These are phyloP conservation scores for Gautieria morchelliformis DNA, from an alignment of 768 basidiomycete species.

Conservation along the genomic window DNA sequence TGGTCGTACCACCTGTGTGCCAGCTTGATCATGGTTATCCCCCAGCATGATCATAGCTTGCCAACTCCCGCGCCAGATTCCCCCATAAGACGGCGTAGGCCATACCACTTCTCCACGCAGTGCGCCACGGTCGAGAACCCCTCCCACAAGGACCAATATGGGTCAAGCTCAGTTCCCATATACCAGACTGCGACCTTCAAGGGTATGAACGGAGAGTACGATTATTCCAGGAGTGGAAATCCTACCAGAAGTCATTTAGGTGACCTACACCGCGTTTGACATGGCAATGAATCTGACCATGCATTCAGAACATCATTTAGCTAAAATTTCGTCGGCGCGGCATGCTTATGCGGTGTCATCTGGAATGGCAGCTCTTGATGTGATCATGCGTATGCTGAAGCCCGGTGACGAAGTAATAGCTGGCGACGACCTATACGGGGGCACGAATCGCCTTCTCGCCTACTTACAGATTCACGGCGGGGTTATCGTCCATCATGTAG, in stretches of 20 bases:
- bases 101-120: conserved; percentile 82
- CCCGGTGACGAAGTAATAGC: conserved; percentile 95
- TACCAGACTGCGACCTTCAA: conserved; percentile 99
- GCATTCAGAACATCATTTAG: conserved; percentile 82
- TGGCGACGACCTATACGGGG: conserved; percentile 95
- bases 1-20: not conserved
- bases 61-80: conserved; percentile 81
- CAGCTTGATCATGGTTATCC: not conserved
- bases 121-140: conserved; percentile 92
- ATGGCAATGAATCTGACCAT: conserved; percentile 4
- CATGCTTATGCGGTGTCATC: conserved; percentile 92
- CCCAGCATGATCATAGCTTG: conserved; percentile 30
- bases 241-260: conserved; percentile 93
- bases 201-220: conserved; percentile 80
- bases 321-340: conserved; percentile 87
- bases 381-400: conserved; percentile 88
- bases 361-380: conserved; percentile 96
- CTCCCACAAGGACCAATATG: conserved; percentile 89
- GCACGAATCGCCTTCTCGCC: conserved; percentile 87
- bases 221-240: conserved; percentile 93
- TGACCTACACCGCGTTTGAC: conserved; percentile 19
- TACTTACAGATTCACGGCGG: conserved; percentile 85
- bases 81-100: conserved; percentile 43
- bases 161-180: conserved; percentile 90
- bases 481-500: conserved; percentile 85